These are phyloP conservation scores for Puya raimondii DNA, from an alignment of 176 grass and related monocot species.

Conservation along the genomic window DNA sequence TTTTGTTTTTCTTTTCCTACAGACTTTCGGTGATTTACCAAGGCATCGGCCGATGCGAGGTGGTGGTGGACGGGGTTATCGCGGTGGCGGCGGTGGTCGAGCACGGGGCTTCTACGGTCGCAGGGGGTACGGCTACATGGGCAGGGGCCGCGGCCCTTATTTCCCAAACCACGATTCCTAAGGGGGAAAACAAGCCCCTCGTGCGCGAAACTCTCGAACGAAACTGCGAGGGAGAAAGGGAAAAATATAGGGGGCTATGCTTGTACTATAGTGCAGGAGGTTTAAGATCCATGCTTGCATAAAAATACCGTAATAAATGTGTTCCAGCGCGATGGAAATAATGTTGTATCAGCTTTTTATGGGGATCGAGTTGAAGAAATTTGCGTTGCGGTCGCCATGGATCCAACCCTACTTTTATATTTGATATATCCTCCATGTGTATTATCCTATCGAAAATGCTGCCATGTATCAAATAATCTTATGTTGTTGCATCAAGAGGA, in stretches of 20 bases:
- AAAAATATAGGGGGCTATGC: background rate
- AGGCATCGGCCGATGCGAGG: slow-evolving; percentile 55
- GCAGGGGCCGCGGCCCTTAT: slow-evolving; percentile 32
- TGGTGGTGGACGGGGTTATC: slow-evolving; percentile 48
- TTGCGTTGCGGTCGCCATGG: too few species aligned
- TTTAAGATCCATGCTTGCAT: too few species aligned
- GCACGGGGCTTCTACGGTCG: slow-evolving; percentile 37
- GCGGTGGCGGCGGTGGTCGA: slow-evolving; percentile 40
- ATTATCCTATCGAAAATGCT: too few species aligned
- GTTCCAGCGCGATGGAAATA: background rate
- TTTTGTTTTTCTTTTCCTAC: background rate
- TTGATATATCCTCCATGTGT: too few species aligned
- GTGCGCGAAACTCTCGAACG: too few species aligned
- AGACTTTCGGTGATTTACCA: slow-evolving; percentile 84
- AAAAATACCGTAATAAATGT: too few species aligned
- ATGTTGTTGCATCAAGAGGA: too few species aligned
- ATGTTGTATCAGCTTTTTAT: too few species aligned
- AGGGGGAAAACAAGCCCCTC: background rate
- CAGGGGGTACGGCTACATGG: slow-evolving; percentile 48
- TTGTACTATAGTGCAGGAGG: background rate
- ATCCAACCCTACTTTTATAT: too few species aligned
- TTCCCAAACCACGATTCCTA: slow-evolving; percentile 25
- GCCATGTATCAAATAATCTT: too few species aligned
- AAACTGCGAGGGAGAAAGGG: background rate
- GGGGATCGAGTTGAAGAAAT: too few species aligned